Evolutionary conservation across 1,139 yeast species (phyloP), one percentile per base, ranked within the genome.

Genomic region (Zygotorulaspora mrakii): DNA sequence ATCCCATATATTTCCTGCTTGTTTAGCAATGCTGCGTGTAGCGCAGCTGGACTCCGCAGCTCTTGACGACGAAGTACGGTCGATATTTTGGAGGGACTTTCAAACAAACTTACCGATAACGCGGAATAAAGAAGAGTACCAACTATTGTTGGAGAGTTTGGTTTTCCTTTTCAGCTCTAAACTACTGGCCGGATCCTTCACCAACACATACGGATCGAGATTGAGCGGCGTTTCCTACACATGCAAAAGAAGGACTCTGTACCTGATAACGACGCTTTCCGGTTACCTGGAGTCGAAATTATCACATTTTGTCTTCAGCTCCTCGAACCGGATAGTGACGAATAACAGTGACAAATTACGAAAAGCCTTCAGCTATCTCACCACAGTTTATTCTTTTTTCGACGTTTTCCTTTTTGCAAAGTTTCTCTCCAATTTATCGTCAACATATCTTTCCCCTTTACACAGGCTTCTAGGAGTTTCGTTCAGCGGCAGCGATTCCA

Each of bases 181-280:
- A 13, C 38, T 32, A 20, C 12, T 25, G 7, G 29, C 17, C 5
- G 17, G 18, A 2, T 27, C 25, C 9, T 12, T 34, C 3, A 42
- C 52, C 8, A 29, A 36, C 8, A 57, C 62, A 4, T 57, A 57
- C 33, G 57, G 57, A n/a, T 50, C 61, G 1, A 39, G 43, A 13
- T 42, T 57, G 10, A 54, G 56, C 32, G 54, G 55, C 4, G 40
- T 49, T 1, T 33, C 32, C 1, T 55, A 45, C 33, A 38, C 18
- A 5, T 44, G 54, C 32, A 31, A 38, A 11, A 47, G 39, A 34
- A 35, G 40, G 3, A 36, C 49, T 0, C 35, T 57, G 8, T 57
- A 40, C 38, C 21, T 50, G 2, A 39, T 47, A 2, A 43, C 50
- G 2, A 35, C 53, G 1, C 35, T 54, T 9, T 31, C 46, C 6